These are phyloP conservation scores for carrot (Daucus carota) DNA, from an alignment of 129 eudicot genomes.

Conservation along the genomic window DNA sequence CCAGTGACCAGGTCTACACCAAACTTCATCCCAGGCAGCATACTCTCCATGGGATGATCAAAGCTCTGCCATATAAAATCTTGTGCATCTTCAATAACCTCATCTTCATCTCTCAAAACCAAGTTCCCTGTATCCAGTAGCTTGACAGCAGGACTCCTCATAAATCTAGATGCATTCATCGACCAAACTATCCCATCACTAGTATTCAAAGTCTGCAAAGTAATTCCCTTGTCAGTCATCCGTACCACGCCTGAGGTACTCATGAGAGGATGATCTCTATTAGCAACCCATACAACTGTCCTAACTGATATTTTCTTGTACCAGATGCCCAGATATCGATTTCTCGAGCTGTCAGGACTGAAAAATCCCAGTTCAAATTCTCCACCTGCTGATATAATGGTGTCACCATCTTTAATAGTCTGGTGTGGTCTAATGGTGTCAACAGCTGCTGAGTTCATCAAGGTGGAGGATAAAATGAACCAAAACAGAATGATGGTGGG, in stretches of 20 bases:
- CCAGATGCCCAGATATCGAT: background rate
- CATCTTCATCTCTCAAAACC: background rate
- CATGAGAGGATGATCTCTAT: background rate
- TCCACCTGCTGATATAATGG: constrained; percentile 5
- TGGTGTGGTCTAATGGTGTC: background rate
- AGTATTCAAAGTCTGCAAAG: background rate
- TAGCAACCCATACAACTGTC: constrained; percentile 4
- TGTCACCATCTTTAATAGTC: background rate
- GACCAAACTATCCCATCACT: constrained; percentile 4
- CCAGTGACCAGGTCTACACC: background rate
- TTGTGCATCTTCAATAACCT: background rate
- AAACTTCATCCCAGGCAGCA: background rate
- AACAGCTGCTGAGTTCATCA: background rate
- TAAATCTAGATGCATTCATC: background rate
- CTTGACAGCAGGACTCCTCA: background rate
- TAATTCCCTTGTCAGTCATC: background rate
- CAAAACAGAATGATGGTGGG: background rate
- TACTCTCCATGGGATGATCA: background rate
- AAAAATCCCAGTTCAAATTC: background rate
- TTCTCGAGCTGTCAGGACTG: background rate
- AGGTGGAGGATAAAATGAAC: background rate
- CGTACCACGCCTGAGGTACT: background rate
- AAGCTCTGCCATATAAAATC: background rate
- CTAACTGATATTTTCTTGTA: background rate
- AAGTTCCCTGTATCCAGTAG: background rate